Conservation (phyloP, 2,329 filamentous ascomycete genomes). For the Calonectria hawksworthii region DNA sequence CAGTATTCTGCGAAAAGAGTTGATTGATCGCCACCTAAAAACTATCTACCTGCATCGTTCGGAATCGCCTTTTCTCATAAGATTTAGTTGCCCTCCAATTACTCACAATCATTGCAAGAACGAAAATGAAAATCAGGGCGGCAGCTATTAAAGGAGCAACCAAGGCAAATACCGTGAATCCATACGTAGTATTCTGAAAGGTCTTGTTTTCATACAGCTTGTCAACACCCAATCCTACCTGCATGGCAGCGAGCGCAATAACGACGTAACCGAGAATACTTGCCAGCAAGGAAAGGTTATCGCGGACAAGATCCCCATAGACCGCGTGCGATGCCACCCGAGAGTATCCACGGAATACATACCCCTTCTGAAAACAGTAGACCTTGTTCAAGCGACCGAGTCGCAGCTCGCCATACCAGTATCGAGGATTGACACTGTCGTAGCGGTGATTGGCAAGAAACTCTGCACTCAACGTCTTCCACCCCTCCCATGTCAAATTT, state of each 20-base stretch:
- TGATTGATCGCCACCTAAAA: not conserved
- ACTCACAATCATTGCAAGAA: constrained; percentile 31
- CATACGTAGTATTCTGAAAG: constrained; percentile 61
- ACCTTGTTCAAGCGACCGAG: constrained; percentile 16
- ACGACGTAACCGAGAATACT: not conserved
- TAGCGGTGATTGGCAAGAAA: not conserved
- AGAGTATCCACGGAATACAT: not conserved
- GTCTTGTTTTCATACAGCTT: constrained; percentile 47
- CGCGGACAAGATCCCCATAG: not conserved
- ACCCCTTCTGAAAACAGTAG: not conserved
- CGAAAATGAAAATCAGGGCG: constrained; percentile 38
- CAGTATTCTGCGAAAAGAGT: not conserved
- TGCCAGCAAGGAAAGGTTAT: not conserved
- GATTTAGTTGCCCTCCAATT: constrained; percentile 3
- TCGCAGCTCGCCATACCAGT: constrained; percentile 15
- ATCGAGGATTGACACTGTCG: constrained; percentile 1
- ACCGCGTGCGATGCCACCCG: not conserved
- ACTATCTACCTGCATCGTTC: not conserved
- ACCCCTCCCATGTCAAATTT: constrained; percentile 1
- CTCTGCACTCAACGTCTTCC: not conserved
- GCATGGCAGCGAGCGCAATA: constrained; percentile 11
- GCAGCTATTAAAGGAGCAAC: constrained; percentile 53
- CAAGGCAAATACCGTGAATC: constrained; percentile 64
- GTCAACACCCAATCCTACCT: constrained; percentile 21
- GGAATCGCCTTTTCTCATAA: not conserved